Conservation (phyloP, 1,139 yeast genomes). For the Suhomyces kunorum region DNA sequence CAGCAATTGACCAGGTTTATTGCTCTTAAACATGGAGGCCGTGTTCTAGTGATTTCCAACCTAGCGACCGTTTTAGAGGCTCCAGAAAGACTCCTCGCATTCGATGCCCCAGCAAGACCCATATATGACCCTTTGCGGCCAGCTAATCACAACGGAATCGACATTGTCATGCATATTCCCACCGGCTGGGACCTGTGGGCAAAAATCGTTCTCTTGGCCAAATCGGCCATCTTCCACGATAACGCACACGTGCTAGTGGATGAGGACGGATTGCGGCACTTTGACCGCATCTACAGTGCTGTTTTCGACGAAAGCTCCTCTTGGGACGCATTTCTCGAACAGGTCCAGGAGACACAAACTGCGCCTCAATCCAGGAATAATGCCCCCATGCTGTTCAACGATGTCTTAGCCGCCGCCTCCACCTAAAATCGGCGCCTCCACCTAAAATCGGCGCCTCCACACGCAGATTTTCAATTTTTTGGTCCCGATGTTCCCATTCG, state of each 20-base stretch:
- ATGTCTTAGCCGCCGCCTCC: constrained; percentile 3
- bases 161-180: constrained; percentile 43
- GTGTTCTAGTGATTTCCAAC: constrained; percentile 28
- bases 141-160: constrained; percentile 4
- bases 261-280: constrained; percentile 16
- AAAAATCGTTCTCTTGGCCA: constrained; percentile 49
- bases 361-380: not conserved
- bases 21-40: constrained; percentile 45
- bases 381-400: constrained; percentile 1
- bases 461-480: too few relatives aligned
- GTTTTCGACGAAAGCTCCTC: constrained; percentile 9
- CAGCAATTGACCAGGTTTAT: constrained; percentile 59
- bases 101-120: constrained; percentile 9
- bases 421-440: not conserved
- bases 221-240: constrained; percentile 21
- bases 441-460: not conserved
- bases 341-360: not conserved
- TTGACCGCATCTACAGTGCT: constrained; percentile 17
- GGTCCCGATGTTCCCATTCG: too few relatives aligned
- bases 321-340: constrained; percentile 2
- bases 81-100: constrained; percentile 3
- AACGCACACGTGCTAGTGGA: constrained; percentile 13
- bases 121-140: constrained; percentile 12
- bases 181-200: constrained; percentile 52
- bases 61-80: constrained; percentile 8